Percentiles rank a stretch among this genome's conserved stretches.
Conservation (phyloP, 192 early-diverging fungal genomes). For the Thoreauomyces humboldtii region DNA sequence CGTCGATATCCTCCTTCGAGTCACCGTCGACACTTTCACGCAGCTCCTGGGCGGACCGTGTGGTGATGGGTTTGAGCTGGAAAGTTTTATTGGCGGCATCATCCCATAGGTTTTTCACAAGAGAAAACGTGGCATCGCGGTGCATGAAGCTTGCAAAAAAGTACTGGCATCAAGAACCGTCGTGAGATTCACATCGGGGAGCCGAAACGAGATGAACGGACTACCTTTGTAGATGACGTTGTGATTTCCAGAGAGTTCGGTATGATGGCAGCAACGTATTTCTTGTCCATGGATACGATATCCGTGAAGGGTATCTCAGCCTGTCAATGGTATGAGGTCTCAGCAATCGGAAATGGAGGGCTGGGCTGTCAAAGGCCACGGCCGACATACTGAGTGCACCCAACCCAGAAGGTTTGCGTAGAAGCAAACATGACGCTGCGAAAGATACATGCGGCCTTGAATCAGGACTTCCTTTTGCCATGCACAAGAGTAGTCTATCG, state of each 20-base stretch:
- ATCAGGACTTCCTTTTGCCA: constrained; percentile 51
- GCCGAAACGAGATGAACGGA: too few species aligned
- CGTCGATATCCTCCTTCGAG: not conserved
- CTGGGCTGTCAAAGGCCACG: constrained; percentile 2
- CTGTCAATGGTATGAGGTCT: too few species aligned
- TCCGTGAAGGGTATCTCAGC: constrained; percentile 29
- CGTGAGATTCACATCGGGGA: too few species aligned
- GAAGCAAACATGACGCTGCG: constrained; percentile 38
- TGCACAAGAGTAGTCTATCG: constrained; percentile 45
- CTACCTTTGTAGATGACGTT: constrained; percentile 12
- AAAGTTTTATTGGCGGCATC: constrained; percentile 3
- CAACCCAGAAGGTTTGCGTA: constrained; percentile 49
- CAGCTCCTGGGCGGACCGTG: too few species aligned
- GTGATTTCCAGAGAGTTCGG: constrained; percentile 45
- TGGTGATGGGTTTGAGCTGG: not conserved
- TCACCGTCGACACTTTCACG: too few species aligned
- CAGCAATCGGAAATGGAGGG: too few species aligned
- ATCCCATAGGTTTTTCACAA: constrained; percentile 30
- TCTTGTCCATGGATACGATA: constrained; percentile 39
- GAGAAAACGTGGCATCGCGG: constrained; percentile 32
- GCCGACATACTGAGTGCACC: constrained; percentile 31
- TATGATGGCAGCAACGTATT: constrained; percentile 43
- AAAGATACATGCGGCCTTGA: constrained; percentile 49
- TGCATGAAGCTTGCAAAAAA: constrained; percentile 48
- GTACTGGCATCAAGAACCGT: constrained; percentile 27